Base-by-base conservation (phyloP, 805 yeast species). In the Torulaspora quercuum region DNA sequence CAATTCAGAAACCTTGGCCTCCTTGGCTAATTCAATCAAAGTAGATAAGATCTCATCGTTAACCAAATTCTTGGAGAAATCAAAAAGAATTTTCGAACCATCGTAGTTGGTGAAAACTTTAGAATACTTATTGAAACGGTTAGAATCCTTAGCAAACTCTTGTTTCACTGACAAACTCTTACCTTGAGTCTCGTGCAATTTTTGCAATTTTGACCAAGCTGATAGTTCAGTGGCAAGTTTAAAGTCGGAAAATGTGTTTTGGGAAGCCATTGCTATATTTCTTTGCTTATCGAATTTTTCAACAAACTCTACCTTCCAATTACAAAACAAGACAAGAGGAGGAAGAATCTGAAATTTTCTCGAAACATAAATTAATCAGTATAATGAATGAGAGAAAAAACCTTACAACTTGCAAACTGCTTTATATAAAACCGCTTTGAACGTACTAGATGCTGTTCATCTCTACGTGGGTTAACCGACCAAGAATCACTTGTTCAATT, bases 21-120 rank as follows among this genome's bases (percentile, higher is more conserved):
- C 95, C 62, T 80, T 77, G 52, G 97, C 97, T 59, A 92, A 77
- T 56, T 77, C 72, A 46, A 86, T 46, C 62, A 92, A 76, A 36
- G 76, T 64, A 21, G 66, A 51, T 51, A 86, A 65, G 58, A 90
- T 77, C 58, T 86, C 87, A 50, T 88, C 95, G 63, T 88, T 81
- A 61, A 92, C 72, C 64, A 92, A 73, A 69, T 92, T 92, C 76
- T 92, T 92, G 55, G 95, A 85, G 75, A 82, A 92, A 65, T 92
- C 99, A 59, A 90, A 92, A 54, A 90, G 69, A 60, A 92, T 84
- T 69, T 88, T 72, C 39, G 95, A 83, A 31, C 82, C 87, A 60
- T 90, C 97, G 64, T 60, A 83, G 73, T 90, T 92, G 53, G 70
- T 70, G 67, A 88, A 87, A 41, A 84, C 79, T 61, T 76, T 76